These are phyloP conservation scores for Crithidia acanthocephali DNA, from an alignment of 208 protist species.

Conservation along the genomic window DNA sequence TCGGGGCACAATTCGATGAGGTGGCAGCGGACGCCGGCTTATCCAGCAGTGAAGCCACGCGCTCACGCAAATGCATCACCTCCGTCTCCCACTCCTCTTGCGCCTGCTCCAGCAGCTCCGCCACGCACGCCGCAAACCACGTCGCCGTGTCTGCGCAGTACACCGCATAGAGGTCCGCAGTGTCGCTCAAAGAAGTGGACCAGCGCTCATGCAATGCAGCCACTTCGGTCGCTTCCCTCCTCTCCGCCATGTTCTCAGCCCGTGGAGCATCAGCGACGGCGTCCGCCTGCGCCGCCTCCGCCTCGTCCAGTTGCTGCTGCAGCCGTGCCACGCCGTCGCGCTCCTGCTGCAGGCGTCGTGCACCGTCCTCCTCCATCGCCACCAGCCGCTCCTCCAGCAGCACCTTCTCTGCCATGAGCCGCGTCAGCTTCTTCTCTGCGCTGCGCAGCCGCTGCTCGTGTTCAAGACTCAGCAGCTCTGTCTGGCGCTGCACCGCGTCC, in stretches of 20 bases:
- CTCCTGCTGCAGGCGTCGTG: constrained; percentile 14
- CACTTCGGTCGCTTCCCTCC: too few species aligned
- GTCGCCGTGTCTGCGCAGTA: not conserved
- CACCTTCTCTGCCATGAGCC: constrained; percentile 9
- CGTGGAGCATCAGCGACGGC: too few species aligned
- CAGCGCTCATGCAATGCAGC: not conserved
- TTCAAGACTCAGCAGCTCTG: constrained; percentile 18
- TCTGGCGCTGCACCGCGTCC: constrained; percentile 19
- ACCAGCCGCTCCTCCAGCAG: constrained; percentile 17
- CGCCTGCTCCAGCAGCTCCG: constrained; percentile 12
- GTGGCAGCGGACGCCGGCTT: not conserved
- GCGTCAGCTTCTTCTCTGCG: constrained; percentile 8
- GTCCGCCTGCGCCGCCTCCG: not conserved
- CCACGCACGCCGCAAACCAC: constrained; percentile 5
- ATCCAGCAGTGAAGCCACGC: constrained; percentile 17
- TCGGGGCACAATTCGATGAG: not conserved
- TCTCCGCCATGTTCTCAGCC: not conserved
- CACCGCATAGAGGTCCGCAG: not conserved
- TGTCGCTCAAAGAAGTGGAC: not conserved
- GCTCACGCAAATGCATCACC: constrained; percentile 39
- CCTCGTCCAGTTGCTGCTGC: not conserved
- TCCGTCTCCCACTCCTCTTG: constrained; percentile 44
- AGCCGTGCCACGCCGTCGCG: constrained; percentile 16
- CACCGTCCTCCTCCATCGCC: constrained; percentile 7
- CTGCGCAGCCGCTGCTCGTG: constrained; percentile 6